Base-by-base conservation (phyloP, 257 asterid genomes). In the Solanum chaucha region DNA sequence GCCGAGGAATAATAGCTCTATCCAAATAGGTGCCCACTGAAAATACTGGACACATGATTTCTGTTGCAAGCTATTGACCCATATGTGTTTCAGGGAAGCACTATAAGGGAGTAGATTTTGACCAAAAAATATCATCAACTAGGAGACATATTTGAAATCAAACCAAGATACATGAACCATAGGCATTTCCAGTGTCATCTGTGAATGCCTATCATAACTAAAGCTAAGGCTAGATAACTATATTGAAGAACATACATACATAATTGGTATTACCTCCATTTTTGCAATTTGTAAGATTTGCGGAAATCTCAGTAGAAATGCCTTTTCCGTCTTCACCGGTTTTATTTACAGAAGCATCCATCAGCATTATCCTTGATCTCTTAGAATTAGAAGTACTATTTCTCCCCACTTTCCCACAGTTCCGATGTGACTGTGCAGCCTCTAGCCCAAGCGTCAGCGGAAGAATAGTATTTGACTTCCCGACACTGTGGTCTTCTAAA, bases 311-410 rank as follows among this genome's bases (percentile, higher is more conserved):
- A 22, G 89, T 87, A 83, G 91, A 84, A 83, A 84, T 68, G 86
- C 94, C 91, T 46, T 92, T 92, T 78, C 84, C 90, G 85, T 84
- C 91, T 70, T 88, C 87, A 85, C 92, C 95, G 84, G 88, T 58
- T 89, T 91, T 93, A 84, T 86, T 36, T 84, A 89, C 78, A 77
- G 94, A 90, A 84, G 87, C 86, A 78, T 93, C 95, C 89, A 89
- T 81, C 78, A 89, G 92, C 36, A 86, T 88, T 87, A 89, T 87
- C 92, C 98, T 90, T 82, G 95, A 91, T 86, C 93, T 93, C 93
- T 94, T 96, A 87, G 88, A 82, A 91, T 83, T 87, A 86, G 92
- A 90, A 89, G 88, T 85, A 88, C 87, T 92, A 32, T 88, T 89
- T 89, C 96, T 92, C 55, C 90, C 89, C 82, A 92, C 84, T 86